Conservation (phyloP, 305 asterid genomes). For the Striga hermonthica region DNA sequence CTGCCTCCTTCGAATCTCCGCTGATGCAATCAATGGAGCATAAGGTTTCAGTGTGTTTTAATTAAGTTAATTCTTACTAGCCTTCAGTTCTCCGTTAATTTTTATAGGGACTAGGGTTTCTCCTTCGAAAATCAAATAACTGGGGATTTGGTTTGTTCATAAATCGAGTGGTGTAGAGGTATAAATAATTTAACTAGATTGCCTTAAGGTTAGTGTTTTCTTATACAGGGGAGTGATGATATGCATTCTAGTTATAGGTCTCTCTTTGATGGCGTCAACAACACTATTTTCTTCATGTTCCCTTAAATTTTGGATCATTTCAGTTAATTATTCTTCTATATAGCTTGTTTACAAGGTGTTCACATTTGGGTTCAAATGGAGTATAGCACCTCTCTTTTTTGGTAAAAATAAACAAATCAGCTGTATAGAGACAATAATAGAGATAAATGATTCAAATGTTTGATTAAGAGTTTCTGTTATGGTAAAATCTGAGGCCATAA, state of each 20-base stretch:
- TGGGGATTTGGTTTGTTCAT: neutral
- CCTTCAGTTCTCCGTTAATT: neutral
- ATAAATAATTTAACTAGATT: constrained; percentile 7
- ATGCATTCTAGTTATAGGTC: neutral
- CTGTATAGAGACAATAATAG: too few relatives aligned
- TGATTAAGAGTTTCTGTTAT: too few relatives aligned
- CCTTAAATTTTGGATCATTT: too few relatives aligned
- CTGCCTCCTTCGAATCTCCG: constrained; percentile 50
- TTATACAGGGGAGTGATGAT: neutral
- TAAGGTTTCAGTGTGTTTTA: constrained; percentile 47
- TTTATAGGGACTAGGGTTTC: constrained; percentile 7
- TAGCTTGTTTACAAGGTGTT: too few relatives aligned
- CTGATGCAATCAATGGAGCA: constrained; percentile 77
- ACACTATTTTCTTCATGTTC: too few relatives aligned
- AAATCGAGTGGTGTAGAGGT: neutral
- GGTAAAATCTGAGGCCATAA: too few relatives aligned
- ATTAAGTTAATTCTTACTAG: neutral
- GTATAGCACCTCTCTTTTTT: too few relatives aligned
- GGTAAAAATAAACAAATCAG: too few relatives aligned
- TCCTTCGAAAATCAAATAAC: neutral
- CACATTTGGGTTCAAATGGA: too few relatives aligned
- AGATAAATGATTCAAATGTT: too few relatives aligned
- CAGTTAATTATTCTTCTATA: too few relatives aligned
- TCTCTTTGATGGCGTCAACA: too few relatives aligned
- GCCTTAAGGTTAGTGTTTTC: neutral